Evolutionary conservation across 257 asterid species (phyloP), one percentile per base, ranked within the genome.

Genomic region (Paulownia fortunei): DNA sequence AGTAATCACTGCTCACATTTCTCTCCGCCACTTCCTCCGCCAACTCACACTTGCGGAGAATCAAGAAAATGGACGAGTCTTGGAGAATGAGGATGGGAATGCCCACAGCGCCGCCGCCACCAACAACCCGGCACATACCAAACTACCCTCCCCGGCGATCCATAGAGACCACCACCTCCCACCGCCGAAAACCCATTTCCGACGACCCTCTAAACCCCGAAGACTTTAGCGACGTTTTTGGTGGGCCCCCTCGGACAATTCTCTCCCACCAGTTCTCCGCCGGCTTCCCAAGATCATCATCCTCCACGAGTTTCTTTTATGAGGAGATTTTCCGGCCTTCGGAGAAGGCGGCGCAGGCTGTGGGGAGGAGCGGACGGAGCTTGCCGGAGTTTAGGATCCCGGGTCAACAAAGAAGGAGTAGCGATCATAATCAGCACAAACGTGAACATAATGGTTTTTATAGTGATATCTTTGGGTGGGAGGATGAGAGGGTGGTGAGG

Each of bases 141-240:
- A 82, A 21, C 73, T 75, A 77, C 70, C 85, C 76, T 77, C 83
- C 81, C 73, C 90, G 94, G 46, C 84, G 84, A 70, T 82, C 90
- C 81, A 41, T 76, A 0, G 89, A 75, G 61, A 89, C 80, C 37
- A 19, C 76, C 76, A 61, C 77, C 76, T 24, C 87, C 56, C 82
- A 46, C 82, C 84, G 82, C 71, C 87, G 87, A 4, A 76, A 65
- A 18, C 30, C 79, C 61, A 19, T 74, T 55, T 75, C 89, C 81
- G 86, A 80, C 76, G 69, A 73, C 54, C 30, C 67, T 47, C 27
- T 78, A 32, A 72, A 76, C 73, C 83, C 92, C 11, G 91, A 88
- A 9, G 95, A 92, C 82, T 92, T 89, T 71, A 82, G 82, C 77
- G 97, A 92, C 80, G 94, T 93, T 26, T 93, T 93, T 42, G 97